These are phyloP conservation scores for Huntiella omanensis DNA, from an alignment of 2,329 filamentous ascomycete genomes.

Conservation along the genomic window DNA sequence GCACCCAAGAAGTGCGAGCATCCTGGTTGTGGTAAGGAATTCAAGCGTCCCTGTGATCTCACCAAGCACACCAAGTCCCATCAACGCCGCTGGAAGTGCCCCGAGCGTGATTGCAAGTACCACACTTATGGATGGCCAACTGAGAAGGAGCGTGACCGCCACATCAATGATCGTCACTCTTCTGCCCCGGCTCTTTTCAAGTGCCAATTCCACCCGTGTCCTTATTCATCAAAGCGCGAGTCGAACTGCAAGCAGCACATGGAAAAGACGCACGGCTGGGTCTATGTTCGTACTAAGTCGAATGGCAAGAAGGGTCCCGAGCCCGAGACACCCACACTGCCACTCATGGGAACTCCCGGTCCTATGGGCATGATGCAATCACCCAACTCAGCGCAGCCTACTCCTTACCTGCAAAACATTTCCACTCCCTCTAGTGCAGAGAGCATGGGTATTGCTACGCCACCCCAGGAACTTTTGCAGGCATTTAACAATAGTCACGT, in stretches of 20 bases:
- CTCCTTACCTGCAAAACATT: conserved; percentile 41
- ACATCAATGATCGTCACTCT: conserved; percentile 92
- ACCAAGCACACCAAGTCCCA: conserved; percentile 99
- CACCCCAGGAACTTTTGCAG: conserved; percentile 28
- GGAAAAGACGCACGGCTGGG: conserved; percentile 88
- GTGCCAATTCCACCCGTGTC: conserved; percentile 67
- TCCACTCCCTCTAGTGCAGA: conserved; percentile 41
- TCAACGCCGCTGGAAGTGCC: conserved; percentile 89
- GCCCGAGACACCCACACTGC: not conserved
- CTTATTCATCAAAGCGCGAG: conserved; percentile 87
- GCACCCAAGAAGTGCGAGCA: conserved; percentile 62
- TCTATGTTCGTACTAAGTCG: conserved; percentile 82
- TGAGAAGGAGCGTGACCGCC: conserved; percentile 91
- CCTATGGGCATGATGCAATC: conserved; percentile 19
- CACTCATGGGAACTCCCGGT: not conserved
- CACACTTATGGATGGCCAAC: conserved; percentile 83
- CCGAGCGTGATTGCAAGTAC: conserved; percentile 69
- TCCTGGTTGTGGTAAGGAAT: conserved; percentile 67
- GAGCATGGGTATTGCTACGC: conserved; percentile 29
- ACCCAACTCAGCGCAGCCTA: conserved; percentile 29
- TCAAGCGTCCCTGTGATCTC: conserved; percentile 90
- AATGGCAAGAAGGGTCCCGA: conserved; percentile 46
- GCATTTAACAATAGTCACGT: conserved; percentile 20
- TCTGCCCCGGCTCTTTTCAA: conserved; percentile 60
- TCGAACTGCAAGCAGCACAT: conserved; percentile 98